Base-by-base conservation (phyloP, 371 early-diverging fungal species). In the Neoconidiobolus thromboides region DNA sequence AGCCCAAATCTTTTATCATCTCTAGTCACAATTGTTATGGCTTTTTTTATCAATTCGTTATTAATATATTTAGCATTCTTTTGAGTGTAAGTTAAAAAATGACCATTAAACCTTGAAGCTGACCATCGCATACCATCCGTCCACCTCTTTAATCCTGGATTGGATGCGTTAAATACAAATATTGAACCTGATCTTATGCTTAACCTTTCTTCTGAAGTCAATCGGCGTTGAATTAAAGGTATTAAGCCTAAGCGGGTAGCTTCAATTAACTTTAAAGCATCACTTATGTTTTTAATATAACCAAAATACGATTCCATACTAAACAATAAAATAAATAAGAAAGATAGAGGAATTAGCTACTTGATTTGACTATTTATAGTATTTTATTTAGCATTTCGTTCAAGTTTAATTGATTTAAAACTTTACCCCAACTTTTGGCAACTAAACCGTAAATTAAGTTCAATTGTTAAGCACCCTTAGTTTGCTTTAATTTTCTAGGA, bases 41-140 rank as follows among this genome's bases (percentile, higher is more conserved):
- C 14, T 2, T 43, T 41, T 15, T 56, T 56, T 7, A 56, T 56
- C 12, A 56, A 26, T 26, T 26, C 26, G 26, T 26, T 26, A 26
- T 26, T 26, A 26, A 26, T 26, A 26, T 26, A 26, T 40, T 56
- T 3, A 7, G 14, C 52, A 9, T 51, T 38, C 52, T 51, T 51
- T 62, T 87, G 85, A 51, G 82, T 80, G 65, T 87, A 86, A 55
- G 82, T 78, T 48, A 86, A 64, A 63, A 86, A 87, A 67, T 82
- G 82, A 43, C 87, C 87, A 43, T 81, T 74, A 1, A 86, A 82
- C 37, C 91, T 79, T 40, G 86, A 86, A 3, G 90, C 87, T 36
- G 86, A 84, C 91, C 90, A 89, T 15, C 80, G 76, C 15, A 78
- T 73, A 10, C 90, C 89, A 67, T 91, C 92, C 1, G 92, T 91